phyloP scores from a whole-genome alignment of 768 basidiomycete species.

The Dentipellis fragilis region DNA sequence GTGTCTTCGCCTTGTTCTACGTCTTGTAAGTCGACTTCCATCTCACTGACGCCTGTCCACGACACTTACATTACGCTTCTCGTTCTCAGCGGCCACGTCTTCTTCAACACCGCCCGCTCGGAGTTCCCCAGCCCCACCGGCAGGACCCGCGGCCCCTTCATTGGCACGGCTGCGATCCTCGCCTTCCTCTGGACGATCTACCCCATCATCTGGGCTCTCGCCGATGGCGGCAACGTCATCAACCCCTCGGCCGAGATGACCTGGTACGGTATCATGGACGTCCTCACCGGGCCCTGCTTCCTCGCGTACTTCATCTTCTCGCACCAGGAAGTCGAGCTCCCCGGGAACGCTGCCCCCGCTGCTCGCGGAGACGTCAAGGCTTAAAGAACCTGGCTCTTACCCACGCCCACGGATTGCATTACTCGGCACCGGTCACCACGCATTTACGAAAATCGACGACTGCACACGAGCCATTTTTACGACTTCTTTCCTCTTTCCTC shows the following conservation, averaged over 20 bases:
- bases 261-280: conserved; percentile 41
- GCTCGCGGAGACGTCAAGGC: background rate
- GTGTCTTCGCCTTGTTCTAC: conserved; percentile 34
- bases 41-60: conserved; percentile 8
- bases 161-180: conserved; percentile 29
- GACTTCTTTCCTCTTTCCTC: background rate
- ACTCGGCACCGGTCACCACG: too few species aligned
- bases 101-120: background rate
- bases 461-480: background rate
- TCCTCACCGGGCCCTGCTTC: conserved; percentile 31
- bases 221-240: conserved; percentile 45
- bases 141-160: conserved; percentile 22
- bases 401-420: background rate
- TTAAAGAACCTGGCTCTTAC: background rate
- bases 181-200: conserved; percentile 46
- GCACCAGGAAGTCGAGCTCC: conserved; percentile 1
- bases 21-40: conserved; percentile 30
- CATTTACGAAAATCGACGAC: background rate
- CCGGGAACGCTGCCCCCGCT: background rate
- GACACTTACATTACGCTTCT: background rate
- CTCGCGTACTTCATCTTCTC: conserved; percentile 13
- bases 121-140: conserved; percentile 15
- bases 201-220: conserved; percentile 46
- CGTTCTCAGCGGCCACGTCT: conserved; percentile 7
- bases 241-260: conserved; percentile 43